These are phyloP conservation scores for Alternaria viburni DNA, from an alignment of 2,329 filamentous ascomycete genomes.

Conservation along the genomic window DNA sequence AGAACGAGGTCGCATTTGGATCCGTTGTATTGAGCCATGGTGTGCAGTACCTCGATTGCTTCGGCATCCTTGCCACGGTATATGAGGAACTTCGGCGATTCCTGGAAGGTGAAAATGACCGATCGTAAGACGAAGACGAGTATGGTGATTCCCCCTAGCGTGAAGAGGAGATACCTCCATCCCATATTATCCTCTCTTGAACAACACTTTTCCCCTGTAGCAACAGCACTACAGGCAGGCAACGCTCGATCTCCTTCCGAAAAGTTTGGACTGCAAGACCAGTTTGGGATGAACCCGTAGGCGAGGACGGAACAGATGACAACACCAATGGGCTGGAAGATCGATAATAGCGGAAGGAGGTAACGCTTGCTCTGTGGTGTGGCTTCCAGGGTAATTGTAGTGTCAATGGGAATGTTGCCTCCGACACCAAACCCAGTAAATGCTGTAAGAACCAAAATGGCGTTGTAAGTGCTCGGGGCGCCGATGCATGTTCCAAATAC, in stretches of 20 bases:
- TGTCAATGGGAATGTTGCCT: conserved; percentile 64
- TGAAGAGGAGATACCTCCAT: conserved; percentile 55
- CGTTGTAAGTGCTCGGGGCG: conserved; percentile 57
- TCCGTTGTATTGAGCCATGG: conserved; percentile 54
- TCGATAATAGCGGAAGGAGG: conserved; percentile 59
- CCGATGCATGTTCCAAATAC: conserved; percentile 62
- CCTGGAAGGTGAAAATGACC: conserved; percentile 61
- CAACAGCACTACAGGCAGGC: conserved; percentile 52
- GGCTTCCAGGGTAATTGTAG: conserved; percentile 63
- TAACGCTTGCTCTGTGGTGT: conserved; percentile 61
- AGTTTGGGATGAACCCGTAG: conserved; percentile 60
- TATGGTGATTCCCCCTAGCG: conserved; percentile 49
- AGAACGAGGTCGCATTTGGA: conserved; percentile 42
- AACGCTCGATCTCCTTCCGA: conserved; percentile 50
- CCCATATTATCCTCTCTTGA: conserved; percentile 49
- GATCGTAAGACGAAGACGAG: conserved; percentile 60
- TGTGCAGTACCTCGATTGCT: conserved; percentile 55
- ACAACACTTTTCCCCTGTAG: conserved; percentile 45
- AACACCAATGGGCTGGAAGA: conserved; percentile 64
- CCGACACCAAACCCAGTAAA: conserved; percentile 61
- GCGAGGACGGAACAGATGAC: conserved; percentile 59
- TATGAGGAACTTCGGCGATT: conserved; percentile 67
- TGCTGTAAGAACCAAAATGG: conserved; percentile 61
- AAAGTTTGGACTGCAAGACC: conserved; percentile 60
- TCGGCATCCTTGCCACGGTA: conserved; percentile 60